Evolutionary conservation across 108 stramenopile genomes (phyloP), one percentile per base, ranked within the genome.

Genomic region (Cyclotella cryptica): DNA sequence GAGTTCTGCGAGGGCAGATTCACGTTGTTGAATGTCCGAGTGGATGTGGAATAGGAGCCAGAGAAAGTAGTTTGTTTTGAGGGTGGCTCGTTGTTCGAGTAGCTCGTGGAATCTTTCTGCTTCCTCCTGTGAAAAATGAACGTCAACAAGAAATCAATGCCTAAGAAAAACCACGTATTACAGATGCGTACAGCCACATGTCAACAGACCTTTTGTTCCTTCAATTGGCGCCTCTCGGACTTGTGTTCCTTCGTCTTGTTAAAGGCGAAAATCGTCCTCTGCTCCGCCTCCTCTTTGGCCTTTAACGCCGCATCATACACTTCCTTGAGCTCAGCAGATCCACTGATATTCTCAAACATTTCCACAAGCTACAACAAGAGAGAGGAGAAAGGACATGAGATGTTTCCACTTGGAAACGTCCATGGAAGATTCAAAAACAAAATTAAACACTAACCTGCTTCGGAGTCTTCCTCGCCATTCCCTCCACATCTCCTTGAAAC

Each of bases 401-500:
- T 19, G 8, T 51, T 51, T 51, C 49, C 3, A 8, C 3, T 51
- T 19, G 17, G 8, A 35, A 35, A 35, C 35, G 35, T 2, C 35
- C 35, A 35, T 6, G 35, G 6, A 35, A 35, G 35, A 35, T 35
- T 35, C 2, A 35, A 35, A 35, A 2, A 2, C 4, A 35, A 35
- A 2, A 51, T 8, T 19, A 8, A 9, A 62, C 43, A 22, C 67
- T 51, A 53, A 99, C 86, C 72, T 98, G 94, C 71, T 87, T 85
- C 12, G 98, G 97, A 40, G 88, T 84, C 80, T 98, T 98, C 24
- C 92, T 84, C 0, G 98, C 98, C 77, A 99, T 87, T 49, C 88
- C 84, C 80, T 99, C 98, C 26, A 99, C 98, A 82, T 99, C 99
- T 17, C 99, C 99, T 72, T 98, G 97, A 84, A 99, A 99, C 21